phyloP scores from a whole-genome alignment of 176 grass and related monocot species.

The Oryza glaberrima region DNA sequence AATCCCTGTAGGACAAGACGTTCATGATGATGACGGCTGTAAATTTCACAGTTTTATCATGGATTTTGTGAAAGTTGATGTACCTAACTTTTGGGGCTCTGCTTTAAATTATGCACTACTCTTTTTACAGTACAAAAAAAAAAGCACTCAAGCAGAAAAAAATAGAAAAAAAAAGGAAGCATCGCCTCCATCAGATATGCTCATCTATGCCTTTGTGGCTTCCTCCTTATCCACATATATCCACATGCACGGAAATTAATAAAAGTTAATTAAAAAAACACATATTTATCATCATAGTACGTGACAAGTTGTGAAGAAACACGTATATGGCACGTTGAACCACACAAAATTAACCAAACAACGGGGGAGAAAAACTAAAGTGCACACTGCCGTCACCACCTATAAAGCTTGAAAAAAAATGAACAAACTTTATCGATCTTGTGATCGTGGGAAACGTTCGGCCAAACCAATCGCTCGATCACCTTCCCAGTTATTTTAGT shows the following conservation, averaged over 20 bases:
- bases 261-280: neutral
- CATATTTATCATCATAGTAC: neutral
- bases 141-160: too few species aligned
- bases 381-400: neutral
- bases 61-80: too few species aligned
- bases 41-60: too few species aligned
- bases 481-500: neutral
- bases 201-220: neutral
- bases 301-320: neutral
- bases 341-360: neutral
- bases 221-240: constrained; percentile 14
- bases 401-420: neutral
- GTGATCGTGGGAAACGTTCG: neutral
- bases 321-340: neutral
- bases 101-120: too few species aligned
- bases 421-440: neutral
- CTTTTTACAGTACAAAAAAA: too few species aligned
- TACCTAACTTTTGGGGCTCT: too few species aligned
- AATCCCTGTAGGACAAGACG: too few species aligned
- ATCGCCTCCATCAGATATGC: too few species aligned
- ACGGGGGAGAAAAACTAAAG: neutral
- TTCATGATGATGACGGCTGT: too few species aligned
- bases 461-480: constrained; percentile 5
- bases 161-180: too few species aligned
- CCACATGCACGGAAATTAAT: neutral